Evolutionary conservation across 2,329 filamentous ascomycete species (phyloP), one percentile per base, ranked within the genome.

Genomic region (Colletotrichum sp.): DNA sequence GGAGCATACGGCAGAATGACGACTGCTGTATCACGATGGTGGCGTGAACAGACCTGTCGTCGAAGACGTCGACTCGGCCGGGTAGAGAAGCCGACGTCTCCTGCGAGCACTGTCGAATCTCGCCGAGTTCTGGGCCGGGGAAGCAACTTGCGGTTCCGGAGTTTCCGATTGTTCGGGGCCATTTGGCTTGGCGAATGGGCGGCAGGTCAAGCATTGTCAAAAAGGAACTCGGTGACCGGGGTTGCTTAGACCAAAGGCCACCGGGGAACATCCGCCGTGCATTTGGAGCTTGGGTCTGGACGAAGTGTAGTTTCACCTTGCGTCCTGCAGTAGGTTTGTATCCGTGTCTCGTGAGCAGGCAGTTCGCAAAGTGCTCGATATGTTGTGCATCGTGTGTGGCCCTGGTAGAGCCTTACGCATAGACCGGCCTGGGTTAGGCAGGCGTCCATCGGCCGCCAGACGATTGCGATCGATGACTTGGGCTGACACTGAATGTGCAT

Each of bases 81-180:
- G 74, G 65, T 69, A 60, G 70, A 65, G 34, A 59, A 63, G 74
- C 74, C 74, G 74, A 60, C 34, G 52, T 52, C 15, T 49, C 64
- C 49, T 69, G 74, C 32, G 30, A 28, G 39, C 24, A 68, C 60
- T 26, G 16, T 60, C 59, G 49, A 69, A 52, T 74, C 65, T 64
- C 70, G 65, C 74, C 70, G 74, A 76, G 24, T 69, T 74, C 70
- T 69, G 26, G 74, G 36, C 74, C 74, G 74, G 74, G 74, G 70
- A 74, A 76, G 21, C 39, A 44, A 59, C 18, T 18, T 64, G 24
- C 34, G 70, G 59, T 69, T 49, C 74, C 74, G 74, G 74, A 63
- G 59, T 28, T 73, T 69, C 74, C 64, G 74, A 73, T 26, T 55
- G 74, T 69, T 76, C 74, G 74, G 44, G 74, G 65, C 70, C 70